phyloP scores from a whole-genome alignment of 345 rosid genomes.

The Rhodamnia rubescens region DNA sequence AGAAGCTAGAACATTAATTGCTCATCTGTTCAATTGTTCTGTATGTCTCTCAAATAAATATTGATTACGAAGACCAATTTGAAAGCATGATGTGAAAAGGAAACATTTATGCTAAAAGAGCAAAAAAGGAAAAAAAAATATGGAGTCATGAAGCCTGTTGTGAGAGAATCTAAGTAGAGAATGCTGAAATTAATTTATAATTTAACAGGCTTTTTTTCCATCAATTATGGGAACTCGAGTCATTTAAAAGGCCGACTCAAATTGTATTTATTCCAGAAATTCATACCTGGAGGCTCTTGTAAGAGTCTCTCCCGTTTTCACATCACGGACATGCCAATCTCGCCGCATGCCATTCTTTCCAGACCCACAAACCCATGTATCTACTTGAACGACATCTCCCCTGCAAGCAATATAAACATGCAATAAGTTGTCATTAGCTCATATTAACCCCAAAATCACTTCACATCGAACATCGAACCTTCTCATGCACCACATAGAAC shows the following conservation, averaged over 20 bases:
- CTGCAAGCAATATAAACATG: slow-evolving; percentile 3
- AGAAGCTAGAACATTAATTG: not conserved
- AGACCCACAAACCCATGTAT: slow-evolving; percentile 36
- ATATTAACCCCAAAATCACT: not conserved
- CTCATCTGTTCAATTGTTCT: not conserved
- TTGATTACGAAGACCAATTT: not conserved
- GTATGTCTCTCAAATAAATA: not conserved
- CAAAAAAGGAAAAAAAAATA: not conserved
- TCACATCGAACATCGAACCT: not conserved
- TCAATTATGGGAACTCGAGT: not conserved
- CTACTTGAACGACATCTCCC: slow-evolving; percentile 44
- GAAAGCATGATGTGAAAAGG: not conserved
- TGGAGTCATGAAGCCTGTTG: not conserved
- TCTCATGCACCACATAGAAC: not conserved
- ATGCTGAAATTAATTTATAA: not conserved
- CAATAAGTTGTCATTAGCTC: not conserved
- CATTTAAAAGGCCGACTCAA: not conserved
- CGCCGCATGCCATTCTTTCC: slow-evolving; percentile 49
- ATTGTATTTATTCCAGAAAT: not conserved
- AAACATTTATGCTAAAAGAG: not conserved
- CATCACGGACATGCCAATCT: slow-evolving; percentile 37
- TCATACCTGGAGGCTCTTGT: slow-evolving; percentile 35
- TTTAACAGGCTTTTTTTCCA: not conserved
- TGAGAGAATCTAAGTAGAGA: not conserved
- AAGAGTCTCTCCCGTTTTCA: slow-evolving; percentile 29